phyloP scores from a whole-genome alignment of 2,329 filamentous ascomycete genomes.

The Hypomyces perniciosus region DNA sequence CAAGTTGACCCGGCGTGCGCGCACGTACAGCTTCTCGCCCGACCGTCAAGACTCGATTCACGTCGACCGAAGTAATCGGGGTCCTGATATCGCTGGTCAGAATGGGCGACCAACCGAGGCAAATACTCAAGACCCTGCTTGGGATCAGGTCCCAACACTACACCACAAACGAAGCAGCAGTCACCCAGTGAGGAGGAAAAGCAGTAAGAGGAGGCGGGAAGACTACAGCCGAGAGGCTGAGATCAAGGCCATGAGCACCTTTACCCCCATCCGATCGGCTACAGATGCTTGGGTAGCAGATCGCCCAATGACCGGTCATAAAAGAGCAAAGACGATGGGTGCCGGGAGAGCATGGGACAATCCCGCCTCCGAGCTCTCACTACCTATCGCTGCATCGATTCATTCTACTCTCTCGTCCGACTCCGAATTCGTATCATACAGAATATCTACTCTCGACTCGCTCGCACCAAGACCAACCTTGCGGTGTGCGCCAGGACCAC shows the following conservation, averaged over 20 bases:
- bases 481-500: conserved; percentile 62
- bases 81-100: conserved; percentile 1
- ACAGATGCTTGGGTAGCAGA: conserved; percentile 55
- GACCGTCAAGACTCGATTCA: conserved; percentile 50
- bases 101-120: conserved; percentile 9
- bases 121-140: conserved; percentile 16
- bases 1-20: conserved; percentile 42
- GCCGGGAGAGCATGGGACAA: conserved; percentile 50
- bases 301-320: conserved; percentile 57
- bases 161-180: conserved; percentile 54
- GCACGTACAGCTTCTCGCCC: conserved; percentile 58
- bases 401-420: conserved; percentile 70
- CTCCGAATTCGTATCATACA: conserved; percentile 68
- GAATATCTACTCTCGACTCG: conserved; percentile 72
- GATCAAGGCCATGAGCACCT: conserved; percentile 75
- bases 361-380: conserved; percentile 65
- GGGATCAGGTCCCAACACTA: conserved; percentile 42
- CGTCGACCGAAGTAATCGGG: conserved; percentile 25
- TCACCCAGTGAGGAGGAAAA: conserved; percentile 60
- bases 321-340: conserved; percentile 53
- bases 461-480: conserved; percentile 81
- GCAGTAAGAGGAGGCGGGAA: conserved; percentile 69
- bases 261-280: conserved; percentile 58
- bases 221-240: conserved; percentile 79
- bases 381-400: conserved; percentile 68